Base-by-base conservation (phyloP, 2,329 filamentous ascomycete genomes). In the Juglanconis oblonga region DNA sequence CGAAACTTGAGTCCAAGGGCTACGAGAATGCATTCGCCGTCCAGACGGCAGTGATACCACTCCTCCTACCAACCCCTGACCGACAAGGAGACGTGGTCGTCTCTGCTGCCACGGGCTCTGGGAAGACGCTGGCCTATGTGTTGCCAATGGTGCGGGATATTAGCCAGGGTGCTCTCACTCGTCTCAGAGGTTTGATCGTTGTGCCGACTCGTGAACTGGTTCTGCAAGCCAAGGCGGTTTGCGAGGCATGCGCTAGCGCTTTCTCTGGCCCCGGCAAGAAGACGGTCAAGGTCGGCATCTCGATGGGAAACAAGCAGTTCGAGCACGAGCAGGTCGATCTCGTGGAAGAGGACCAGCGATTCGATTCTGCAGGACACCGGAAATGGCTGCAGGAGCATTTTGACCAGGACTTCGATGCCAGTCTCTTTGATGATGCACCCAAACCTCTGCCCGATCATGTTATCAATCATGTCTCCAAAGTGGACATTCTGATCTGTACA, bases 141-240 rank as follows among this genome's bases (percentile, higher is more conserved):
- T 77, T 99, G 3, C 95, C 95, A 0, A 86, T 99, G 61, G 83
- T 96, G 4, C 86, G 92, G 50, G 87, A 89, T 54, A 78, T 99
- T 52, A 87, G 88, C 65, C 79, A 83, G 36, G 82, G 83, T 13
- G 76, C 77, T 29, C 81, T 86, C 10, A 90, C 89, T 0, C 84
- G 84, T 58, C 76, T 99, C 8, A 84, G 90, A 44, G 93, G 88
- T 0, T 74, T 99, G 1, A 86, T 99, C 51, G 88, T 99, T 1
- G 87, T 99, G 10, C 95, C 95, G 0, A 99, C 94, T 0, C 82
- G 94, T 73, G 93, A 97, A 69, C 81, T 97, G 32, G 94, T 98
- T 3, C 87, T 87, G 62, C 95, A 99, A 74, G 94, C 91, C 1
- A 84, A 90, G 49, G 86, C 92, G 56, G 85, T 90, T 0, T 91